Conservation (phyloP, 495 filamentous ascomycete species). For the Podospora pseudocomata region DNA sequence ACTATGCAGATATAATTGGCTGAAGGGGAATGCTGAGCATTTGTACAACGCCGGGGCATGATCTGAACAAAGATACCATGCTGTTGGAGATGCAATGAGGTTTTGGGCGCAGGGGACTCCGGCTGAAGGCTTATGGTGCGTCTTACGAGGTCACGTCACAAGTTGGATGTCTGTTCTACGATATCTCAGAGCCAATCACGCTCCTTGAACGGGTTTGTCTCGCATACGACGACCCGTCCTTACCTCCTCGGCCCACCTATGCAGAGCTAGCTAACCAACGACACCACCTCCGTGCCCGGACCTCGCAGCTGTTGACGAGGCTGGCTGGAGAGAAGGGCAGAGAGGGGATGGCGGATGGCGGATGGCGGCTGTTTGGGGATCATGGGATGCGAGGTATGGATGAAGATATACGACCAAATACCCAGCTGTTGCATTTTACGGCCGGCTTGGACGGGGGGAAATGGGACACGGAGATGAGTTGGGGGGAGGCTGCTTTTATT, state of each 20-base stretch:
- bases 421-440: slow-evolving; percentile 9
- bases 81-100: slow-evolving; percentile 15
- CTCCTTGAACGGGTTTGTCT: not conserved
- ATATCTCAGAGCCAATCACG: not conserved
- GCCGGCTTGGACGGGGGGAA: not conserved
- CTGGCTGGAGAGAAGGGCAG: not conserved
- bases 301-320: not conserved
- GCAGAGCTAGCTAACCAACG: not conserved
- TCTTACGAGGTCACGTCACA: slow-evolving; percentile 1
- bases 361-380: not conserved
- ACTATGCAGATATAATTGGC: slow-evolving; percentile 9
- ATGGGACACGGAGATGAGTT: not conserved
- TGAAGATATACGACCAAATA: slow-evolving; percentile 7
- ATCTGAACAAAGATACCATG: slow-evolving; percentile 19
- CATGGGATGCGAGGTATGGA: slow-evolving; percentile 1
- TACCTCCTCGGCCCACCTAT: not conserved
- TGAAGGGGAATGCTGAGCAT: slow-evolving; percentile 11
- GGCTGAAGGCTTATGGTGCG: not conserved
- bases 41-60: slow-evolving; percentile 15
- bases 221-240: not conserved
- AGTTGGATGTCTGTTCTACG: slow-evolving; percentile 4
- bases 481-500: not conserved
- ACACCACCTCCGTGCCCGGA: not conserved
- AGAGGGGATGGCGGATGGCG: not conserved
- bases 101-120: slow-evolving; percentile 4